phyloP scores from a whole-genome alignment of 2,329 filamentous ascomycete species.

The Aspergillus novofumigatus region DNA sequence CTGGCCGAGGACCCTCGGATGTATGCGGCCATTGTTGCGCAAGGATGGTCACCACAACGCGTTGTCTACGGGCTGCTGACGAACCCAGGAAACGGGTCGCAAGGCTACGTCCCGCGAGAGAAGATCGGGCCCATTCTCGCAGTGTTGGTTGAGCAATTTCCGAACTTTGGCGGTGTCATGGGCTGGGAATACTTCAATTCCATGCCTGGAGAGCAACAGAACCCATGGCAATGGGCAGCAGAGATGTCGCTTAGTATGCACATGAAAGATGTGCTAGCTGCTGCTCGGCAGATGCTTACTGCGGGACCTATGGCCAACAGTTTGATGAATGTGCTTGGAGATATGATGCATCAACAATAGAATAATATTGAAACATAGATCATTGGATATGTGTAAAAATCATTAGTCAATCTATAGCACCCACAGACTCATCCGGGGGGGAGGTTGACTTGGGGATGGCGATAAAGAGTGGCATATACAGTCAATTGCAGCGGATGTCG shows the following conservation, averaged over 20 bases:
- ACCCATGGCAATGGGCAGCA: conserved; percentile 75
- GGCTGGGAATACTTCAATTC: conserved; percentile 96
- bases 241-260: conserved; percentile 55
- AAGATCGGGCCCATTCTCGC: conserved; percentile 55
- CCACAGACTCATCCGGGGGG: not conserved
- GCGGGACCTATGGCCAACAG: conserved; percentile 27
- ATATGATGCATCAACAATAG: conserved; percentile 25
- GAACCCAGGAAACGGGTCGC: conserved; percentile 66
- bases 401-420: not conserved
- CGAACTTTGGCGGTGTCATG: conserved; percentile 79
- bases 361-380: not conserved
- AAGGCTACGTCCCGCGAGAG: conserved; percentile 59
- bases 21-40: conserved; percentile 40
- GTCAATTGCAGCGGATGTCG: conserved; percentile 4
- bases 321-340: conserved; percentile 27
- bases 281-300: conserved; percentile 27
- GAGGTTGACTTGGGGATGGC: not conserved
- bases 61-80: conserved; percentile 80
- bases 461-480: not conserved
- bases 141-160: conserved; percentile 56
- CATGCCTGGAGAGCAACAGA: conserved; percentile 56
- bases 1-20: conserved; percentile 51
- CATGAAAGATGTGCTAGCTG: conserved; percentile 36
- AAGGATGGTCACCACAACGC: conserved; percentile 68
- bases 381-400: not conserved